Base-by-base conservation (phyloP, 768 basidiomycete species). In the Lepiota venenata region DNA sequence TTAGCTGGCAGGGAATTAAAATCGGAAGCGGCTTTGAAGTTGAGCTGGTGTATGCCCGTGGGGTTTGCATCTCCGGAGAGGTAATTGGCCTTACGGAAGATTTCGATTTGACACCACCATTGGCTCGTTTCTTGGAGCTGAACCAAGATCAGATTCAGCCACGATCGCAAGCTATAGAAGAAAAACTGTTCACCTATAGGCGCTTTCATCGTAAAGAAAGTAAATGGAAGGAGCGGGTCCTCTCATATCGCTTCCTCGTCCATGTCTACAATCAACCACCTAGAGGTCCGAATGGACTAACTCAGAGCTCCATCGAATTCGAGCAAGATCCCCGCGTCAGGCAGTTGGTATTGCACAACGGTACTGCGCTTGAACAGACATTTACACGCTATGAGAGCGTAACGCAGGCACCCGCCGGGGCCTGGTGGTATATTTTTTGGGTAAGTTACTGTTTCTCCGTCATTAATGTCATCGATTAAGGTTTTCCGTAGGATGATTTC, bases 381-480 rank as follows among this genome's bases (percentile, higher is more conserved):
- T 80, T 84, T 64, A 74, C 80, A 29, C 75, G 89, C 36, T 72
- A 83, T 52, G 57, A 66, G 9, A 72, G 71, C 16, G 83, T 87
- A 29, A 71, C 80, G 1, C 59, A 60, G 8, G 77, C 78, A 1
- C 72, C 77, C 58, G 64, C 81, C 1, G 69, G 78, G 3, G 79
- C 81, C 2, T 90, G 87, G 84, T 92, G 90, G 90, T 90, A 85
- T 60, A 73, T 90, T 11, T 82, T 88, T 59, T 91, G 86, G 85
- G 88, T 88, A 47, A 60, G 79, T 63, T 10, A 14, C 37, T 32
- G n/a, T 15, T 4, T 14, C 7, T 47, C 21, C 25, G 35, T 32
- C 10, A 42, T 16, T 40, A 14, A 41, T 18, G 0, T 41, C 7
- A 25, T 25, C 11, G 7, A 42, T 37, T 51, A 49, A 27, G 57